Evolutionary conservation across 177 flowering plant species (phyloP), one percentile per base, ranked within the genome.

Genomic region (Telopea speciosissima): DNA sequence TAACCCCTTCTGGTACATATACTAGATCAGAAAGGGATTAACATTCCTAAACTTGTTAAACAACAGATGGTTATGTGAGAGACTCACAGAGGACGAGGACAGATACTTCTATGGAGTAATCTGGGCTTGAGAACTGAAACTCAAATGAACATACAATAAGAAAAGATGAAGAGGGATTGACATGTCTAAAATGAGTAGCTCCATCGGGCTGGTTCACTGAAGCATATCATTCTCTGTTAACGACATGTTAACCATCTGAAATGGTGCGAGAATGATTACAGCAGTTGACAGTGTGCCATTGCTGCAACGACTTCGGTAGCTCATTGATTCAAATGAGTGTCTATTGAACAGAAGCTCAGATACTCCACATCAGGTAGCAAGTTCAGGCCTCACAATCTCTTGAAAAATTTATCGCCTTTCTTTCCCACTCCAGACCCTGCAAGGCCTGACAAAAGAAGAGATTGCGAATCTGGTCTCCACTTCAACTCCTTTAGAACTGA

Each of bases 381-480:
- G 68, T 62, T 63, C 40, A 67, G 62, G 13, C 9, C 54, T 83
- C 83, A 82, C 56, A 72, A 76, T 83, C 77, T 81, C 81, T 83
- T 89, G 84, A 93, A 96, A 80, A 89, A 89, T 74, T 81, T 88
- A 73, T 93, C 84, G 24, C 99, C 97, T 83, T 75, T 96, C 76
- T 77, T 86, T 71, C 98, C 88, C 63, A 90, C 79, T 73, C 89
- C 91, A 24, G 90, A 87, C 36, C 86, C 99, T 12, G 76, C 82
- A 65, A 93, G 88, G 74, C 83, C 73, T 65, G 94, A 81, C 56
- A 81, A 74, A 58, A 95, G 85, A 62, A 90, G 83, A 63, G 98
- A 87, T 79, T 79, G 86, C 66, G 89, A 77, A 76, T 90, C 98
- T 24, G 98, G 96, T 62, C 87, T 81, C 99, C 99, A 96, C 71